Percentiles rank a stretch among this genome's conserved stretches.
Conservation (phyloP, 2,329 filamentous ascomycete species). For the Akanthomyces lecanii region DNA sequence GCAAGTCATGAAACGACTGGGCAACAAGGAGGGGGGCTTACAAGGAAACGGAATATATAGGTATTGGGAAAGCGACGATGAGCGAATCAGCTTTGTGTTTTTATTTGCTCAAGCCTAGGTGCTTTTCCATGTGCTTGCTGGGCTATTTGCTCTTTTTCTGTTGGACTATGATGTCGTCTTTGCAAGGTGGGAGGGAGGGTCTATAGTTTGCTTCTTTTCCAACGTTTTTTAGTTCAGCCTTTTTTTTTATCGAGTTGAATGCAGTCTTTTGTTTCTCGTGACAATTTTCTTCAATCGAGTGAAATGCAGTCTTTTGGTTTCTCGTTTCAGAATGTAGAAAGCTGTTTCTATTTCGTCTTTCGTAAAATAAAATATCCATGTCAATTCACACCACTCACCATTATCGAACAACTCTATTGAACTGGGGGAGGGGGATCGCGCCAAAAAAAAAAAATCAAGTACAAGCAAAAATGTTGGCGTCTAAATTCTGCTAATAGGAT, state of each 20-base stretch:
- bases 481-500: slow-evolving; percentile 9
- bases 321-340: too few relatives aligned
- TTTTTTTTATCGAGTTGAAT: neutral
- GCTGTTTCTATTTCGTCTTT: too few relatives aligned
- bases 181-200: neutral
- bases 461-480: neutral
- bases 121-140: neutral
- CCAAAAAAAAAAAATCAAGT: neutral
- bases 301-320: neutral
- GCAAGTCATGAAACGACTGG: neutral
- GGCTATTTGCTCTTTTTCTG: neutral
- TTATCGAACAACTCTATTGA: neutral
- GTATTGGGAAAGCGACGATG: neutral
- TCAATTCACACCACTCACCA: neutral
- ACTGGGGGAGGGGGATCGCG: neutral
- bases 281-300: neutral
- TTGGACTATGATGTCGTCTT: neutral
- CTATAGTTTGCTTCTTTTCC: neutral
- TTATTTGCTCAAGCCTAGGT: neutral
- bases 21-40: neutral
- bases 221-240: neutral
- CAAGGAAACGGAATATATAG: neutral
- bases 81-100: neutral
- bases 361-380: neutral
- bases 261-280: neutral